Percentiles rank a stretch among this genome's conserved stretches.
Conservation (phyloP, 352 stramenopile species). For the Globisporangium canariense region DNA sequence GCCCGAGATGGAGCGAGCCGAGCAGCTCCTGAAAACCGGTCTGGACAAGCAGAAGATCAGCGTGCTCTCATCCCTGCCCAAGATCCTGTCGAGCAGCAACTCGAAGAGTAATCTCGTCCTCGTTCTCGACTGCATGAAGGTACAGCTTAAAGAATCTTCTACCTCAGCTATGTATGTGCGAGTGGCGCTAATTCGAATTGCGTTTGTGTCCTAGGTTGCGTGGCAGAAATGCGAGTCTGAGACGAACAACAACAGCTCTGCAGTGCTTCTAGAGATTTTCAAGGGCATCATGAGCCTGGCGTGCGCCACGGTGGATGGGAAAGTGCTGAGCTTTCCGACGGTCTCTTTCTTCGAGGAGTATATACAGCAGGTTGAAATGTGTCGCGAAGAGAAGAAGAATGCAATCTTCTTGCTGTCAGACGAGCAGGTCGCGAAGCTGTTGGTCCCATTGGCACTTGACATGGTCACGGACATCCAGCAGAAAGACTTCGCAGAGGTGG, state of each 20-base stretch:
- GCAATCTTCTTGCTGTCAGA: conserved; percentile 67
- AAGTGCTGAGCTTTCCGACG: conserved; percentile 52
- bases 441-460: conserved; percentile 69
- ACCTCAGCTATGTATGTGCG: too few species aligned
- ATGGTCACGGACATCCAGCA: conserved; percentile 72
- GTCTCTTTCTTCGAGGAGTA: conserved; percentile 71
- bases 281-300: conserved; percentile 51
- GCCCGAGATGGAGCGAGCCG: conserved; percentile 71
- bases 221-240: conserved; percentile 76
- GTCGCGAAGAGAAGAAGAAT: conserved; percentile 50
- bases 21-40: conserved; percentile 72
- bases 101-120: conserved; percentile 62
- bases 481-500: conserved; percentile 71
- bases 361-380: conserved; percentile 37
- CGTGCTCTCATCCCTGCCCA: conserved; percentile 61
- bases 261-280: conserved; percentile 61
- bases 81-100: conserved; percentile 70
- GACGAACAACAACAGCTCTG: conserved; percentile 26
- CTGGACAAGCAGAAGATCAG: conserved; percentile 83
- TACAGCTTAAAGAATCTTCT: conserved; percentile 39
- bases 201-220: conserved; percentile 25
- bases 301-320: conserved; percentile 65
- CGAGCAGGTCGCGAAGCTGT: conserved; percentile 72
- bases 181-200: background rate
- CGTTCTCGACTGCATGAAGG: conserved; percentile 77